These are phyloP conservation scores for Erodium moschatum DNA, from an alignment of 441 rosid species.

Conservation along the genomic window DNA sequence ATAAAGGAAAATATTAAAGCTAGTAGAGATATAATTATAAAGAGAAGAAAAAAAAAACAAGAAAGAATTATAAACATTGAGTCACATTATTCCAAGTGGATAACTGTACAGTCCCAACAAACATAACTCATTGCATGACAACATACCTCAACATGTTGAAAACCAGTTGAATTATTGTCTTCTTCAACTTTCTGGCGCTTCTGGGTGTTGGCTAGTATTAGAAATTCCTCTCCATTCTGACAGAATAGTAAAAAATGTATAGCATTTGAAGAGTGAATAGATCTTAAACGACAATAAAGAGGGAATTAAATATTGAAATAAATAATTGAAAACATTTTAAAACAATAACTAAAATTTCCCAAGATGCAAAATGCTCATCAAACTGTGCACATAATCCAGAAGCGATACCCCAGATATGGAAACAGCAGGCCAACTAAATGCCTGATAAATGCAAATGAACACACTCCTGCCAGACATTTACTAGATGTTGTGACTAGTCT, in stretches of 20 bases:
- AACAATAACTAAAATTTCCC: neutral
- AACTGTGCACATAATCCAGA: no score
- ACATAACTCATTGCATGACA: slow-evolving; percentile 14
- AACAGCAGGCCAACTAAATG: neutral
- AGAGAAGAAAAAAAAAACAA: neutral
- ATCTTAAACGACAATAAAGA: neutral
- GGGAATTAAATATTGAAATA: neutral
- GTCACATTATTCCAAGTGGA: neutral
- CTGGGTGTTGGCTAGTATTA: slow-evolving; percentile 78
- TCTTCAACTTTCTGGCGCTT: slow-evolving; percentile 76
- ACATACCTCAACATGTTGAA: slow-evolving; percentile 57
- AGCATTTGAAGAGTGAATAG: neutral
- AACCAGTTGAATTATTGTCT: slow-evolving; percentile 37
- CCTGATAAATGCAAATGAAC: neutral
- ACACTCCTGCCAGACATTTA: neutral
- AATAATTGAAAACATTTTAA: neutral
- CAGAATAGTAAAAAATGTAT: slow-evolving; percentile 1
- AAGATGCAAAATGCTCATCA: neutral
- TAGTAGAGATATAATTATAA: neutral
- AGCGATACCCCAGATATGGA: neutral
- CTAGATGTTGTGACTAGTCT: neutral
- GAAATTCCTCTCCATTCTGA: slow-evolving; percentile 78
- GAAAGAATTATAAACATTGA: neutral
- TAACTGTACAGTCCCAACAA: slow-evolving; percentile 13
- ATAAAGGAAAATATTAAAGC: slow-evolving; percentile 7